Evolutionary conservation across 2,329 filamentous ascomycete genomes (phyloP), one percentile per base, ranked within the genome.

Genomic region (Beauveria caledonica): DNA sequence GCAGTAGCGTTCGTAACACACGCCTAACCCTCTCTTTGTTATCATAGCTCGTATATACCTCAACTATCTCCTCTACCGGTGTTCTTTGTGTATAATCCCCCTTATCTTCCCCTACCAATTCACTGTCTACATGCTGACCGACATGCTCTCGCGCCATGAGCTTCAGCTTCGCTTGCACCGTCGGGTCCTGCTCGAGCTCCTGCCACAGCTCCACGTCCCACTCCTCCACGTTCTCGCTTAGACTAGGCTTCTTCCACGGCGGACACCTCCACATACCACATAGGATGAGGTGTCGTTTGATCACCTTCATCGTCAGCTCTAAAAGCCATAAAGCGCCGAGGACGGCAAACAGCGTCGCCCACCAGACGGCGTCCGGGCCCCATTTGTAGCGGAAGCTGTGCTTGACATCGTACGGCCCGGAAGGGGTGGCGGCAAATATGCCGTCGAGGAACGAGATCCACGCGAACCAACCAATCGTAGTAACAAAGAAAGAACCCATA

Each of bases 381-480:
- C 88, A 92, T 0, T 80, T 78, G 19, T 78, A 70, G 8, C 86
- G 77, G 66, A 95, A 88, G 29, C 87, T 86, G 65, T 79, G 74
- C 11, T 82, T 82, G 27, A 93, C 89, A 63, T 85, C 82, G 73
- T 94, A 95, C 2, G 77, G 76, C 1, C 72, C 73, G 23, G 76
- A 78, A 0, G 77, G 74, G 17, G 70, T 69, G 1, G 68, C 67
- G 66, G 78, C 72, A 73, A 92, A 94, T 33, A 82, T 77, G 9
- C 73, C 73, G 1, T 85, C 81, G 11, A 95, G 82, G 68, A 94
- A 86, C 55, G 84, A 78, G 67, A 90, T 86, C 91, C 91, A 96
- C 3, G 71, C 72, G 71, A 79, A 84, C 82, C 90, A 95, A 29
- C 89, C 90, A 3, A 73, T 70, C 4, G 82, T 75, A 5, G 85